Percentiles rank a stretch among this genome's conserved stretches.
Evolutionary conservation across 352 stramenopile genomes (phyloP).

Genomic region (Pythium oligandrum): DNA sequence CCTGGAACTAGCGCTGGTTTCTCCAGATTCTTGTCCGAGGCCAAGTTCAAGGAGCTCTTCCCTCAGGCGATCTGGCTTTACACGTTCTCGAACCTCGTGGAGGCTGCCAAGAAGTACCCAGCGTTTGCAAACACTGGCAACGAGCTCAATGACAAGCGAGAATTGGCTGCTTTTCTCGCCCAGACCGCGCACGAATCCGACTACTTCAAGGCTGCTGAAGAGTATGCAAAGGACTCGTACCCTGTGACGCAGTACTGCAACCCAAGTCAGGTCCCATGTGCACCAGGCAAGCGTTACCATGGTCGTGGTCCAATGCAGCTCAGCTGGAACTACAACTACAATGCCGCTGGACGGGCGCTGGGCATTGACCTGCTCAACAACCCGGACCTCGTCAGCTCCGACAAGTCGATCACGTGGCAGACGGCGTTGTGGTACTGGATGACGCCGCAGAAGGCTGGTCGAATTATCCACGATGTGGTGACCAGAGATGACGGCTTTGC

Average conservation of each 20-base stretch:
- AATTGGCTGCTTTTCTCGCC: conserved; percentile 40
- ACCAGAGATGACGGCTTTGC: conserved; percentile 21
- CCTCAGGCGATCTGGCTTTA: conserved; percentile 34
- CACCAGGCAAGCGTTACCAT: conserved; percentile 35
- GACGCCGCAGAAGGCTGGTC: conserved; percentile 24
- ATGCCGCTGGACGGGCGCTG: conserved; percentile 25
- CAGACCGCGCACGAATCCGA: conserved; percentile 40
- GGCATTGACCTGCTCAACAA: conserved; percentile 33
- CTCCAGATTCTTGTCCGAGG: conserved; percentile 32
- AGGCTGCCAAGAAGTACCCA: conserved; percentile 28
- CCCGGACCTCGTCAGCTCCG: conserved; percentile 34
- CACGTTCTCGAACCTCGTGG: conserved; percentile 34
- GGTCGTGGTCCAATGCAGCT: conserved; percentile 48
- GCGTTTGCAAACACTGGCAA: conserved; percentile 40
- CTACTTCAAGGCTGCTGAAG: conserved; percentile 35
- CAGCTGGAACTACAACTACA: conserved; percentile 60
- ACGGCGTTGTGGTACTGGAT: conserved; percentile 54
- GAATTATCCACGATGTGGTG: conserved; percentile 40
- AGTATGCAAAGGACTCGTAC: conserved; percentile 33
- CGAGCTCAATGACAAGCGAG: conserved; percentile 30
- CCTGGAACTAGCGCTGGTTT: conserved; percentile 12
- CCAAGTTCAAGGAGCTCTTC: conserved; percentile 28
- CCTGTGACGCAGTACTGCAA: conserved; percentile 34
- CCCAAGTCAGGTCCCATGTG: conserved; percentile 1
- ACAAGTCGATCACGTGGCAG: conserved; percentile 33